A percentile compares a stretch with the other conserved stretches of the same genome.
phyloP scores from a whole-genome alignment of 2,329 filamentous ascomycete genomes.

The Fusarium beomiforme region DNA sequence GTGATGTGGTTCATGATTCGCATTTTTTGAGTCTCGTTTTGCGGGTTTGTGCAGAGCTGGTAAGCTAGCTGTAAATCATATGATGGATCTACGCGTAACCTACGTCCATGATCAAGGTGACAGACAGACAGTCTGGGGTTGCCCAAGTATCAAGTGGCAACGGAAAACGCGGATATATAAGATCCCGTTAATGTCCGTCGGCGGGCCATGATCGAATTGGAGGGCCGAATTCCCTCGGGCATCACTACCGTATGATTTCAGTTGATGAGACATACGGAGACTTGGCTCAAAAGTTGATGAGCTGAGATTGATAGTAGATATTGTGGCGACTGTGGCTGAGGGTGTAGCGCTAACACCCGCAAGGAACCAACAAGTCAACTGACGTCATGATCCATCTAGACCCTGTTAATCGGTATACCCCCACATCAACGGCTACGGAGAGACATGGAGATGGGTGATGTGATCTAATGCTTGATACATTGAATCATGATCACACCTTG shows the following conservation, averaged over 20 bases:
- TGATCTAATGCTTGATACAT: neutral
- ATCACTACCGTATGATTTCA: neutral
- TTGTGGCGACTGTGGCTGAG: constrained; percentile 23
- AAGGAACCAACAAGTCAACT: no score
- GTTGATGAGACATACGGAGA: neutral
- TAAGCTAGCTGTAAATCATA: constrained; percentile 1
- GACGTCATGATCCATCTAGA: no score
- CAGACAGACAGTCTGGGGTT: neutral
- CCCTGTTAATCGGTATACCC: no score
- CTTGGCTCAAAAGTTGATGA: neutral
- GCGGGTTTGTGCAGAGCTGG: neutral
- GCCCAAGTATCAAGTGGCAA: constrained; percentile 17
- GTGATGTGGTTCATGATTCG: neutral
- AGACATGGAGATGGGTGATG: neutral
- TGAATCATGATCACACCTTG: neutral
- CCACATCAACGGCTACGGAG: no score
- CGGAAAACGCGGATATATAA: neutral
- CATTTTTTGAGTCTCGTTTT: neutral
- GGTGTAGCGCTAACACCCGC: no score
- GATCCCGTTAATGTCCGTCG: neutral
- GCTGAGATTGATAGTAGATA: constrained; percentile 15
- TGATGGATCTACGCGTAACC: neutral
- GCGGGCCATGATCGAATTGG: neutral
- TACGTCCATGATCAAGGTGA: neutral
- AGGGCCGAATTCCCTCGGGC: constrained; percentile 25